A percentile compares a stretch with the other conserved stretches of the same genome.
Conservation (phyloP, 768 basidiomycete species). For the Rhodotorula sphaerocarpa region DNA sequence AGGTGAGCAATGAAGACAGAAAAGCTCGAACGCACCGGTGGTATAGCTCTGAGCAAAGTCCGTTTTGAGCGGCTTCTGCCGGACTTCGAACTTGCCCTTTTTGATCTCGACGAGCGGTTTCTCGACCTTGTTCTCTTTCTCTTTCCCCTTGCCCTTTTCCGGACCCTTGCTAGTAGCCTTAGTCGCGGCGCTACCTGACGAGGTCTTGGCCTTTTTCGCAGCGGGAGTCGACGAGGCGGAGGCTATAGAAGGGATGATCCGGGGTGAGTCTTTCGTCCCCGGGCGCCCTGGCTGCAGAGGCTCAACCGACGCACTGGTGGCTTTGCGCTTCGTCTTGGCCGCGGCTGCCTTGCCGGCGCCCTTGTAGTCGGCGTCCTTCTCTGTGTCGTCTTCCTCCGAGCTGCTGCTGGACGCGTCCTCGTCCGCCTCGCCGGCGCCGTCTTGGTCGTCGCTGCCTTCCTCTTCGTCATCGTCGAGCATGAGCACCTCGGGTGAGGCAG, state of each 20-base stretch:
- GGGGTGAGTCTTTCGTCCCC: too few species aligned
- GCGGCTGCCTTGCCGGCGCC: background rate
- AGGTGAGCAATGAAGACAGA: background rate
- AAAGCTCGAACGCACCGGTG: conserved; percentile 55
- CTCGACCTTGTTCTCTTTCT: background rate
- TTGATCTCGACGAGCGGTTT: background rate
- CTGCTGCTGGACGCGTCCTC: background rate
- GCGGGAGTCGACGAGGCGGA: background rate
- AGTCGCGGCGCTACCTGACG: background rate
- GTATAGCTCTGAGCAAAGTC: conserved; percentile 56
- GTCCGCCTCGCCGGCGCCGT: background rate
- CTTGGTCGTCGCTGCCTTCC: background rate
- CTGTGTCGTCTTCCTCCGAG: background rate
- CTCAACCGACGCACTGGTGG: conserved; percentile 4
- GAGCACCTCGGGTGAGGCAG: background rate
- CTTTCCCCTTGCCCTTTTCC: background rate
- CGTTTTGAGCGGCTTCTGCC: conserved; percentile 25
- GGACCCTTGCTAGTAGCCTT: background rate
- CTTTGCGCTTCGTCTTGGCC: conserved; percentile 2
- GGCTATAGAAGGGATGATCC: background rate
- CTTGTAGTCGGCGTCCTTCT: background rate
- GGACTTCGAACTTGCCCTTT: conserved; percentile 25
- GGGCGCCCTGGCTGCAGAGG: too few species aligned
- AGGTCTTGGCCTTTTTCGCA: background rate
- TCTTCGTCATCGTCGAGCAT: background rate